These are phyloP conservation scores for Cryptosporidium ubiquitum DNA, from an alignment of 169 alveolate genomes.

Conservation along the genomic window DNA sequence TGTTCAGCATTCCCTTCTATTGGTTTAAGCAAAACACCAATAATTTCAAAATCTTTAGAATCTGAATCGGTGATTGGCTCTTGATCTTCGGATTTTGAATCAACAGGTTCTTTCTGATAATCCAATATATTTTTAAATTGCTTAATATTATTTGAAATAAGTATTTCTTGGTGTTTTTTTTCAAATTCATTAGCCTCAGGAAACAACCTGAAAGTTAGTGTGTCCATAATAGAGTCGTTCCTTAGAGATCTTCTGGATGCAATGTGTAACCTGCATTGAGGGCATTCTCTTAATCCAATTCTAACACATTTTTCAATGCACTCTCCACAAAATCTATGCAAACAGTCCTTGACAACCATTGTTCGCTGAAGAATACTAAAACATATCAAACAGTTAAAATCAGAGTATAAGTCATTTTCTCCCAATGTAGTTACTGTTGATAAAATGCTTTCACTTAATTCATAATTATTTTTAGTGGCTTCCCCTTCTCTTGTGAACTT, in stretches of 20 bases:
- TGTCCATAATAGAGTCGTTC: slow-evolving; percentile 79
- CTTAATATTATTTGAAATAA: slow-evolving; percentile 20
- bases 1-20: not conserved
- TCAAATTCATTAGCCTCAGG: slow-evolving; percentile 76
- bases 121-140: not conserved
- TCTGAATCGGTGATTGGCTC: not conserved
- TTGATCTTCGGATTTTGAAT: not conserved
- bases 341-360: slow-evolving; percentile 82
- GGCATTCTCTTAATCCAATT: slow-evolving; percentile 83
- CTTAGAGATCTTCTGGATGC: slow-evolving; percentile 81
- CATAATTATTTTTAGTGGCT: not conserved
- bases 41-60: not conserved
- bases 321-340: slow-evolving; percentile 84
- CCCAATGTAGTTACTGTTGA: slow-evolving; percentile 42
- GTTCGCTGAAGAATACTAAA: slow-evolving; percentile 42
- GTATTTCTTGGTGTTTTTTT: slow-evolving; percentile 37
- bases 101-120: not conserved
- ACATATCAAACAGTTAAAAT: slow-evolving; percentile 59
- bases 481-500: slow-evolving; percentile 16
- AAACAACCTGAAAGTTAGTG: slow-evolving; percentile 77
- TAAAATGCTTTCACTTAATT: slow-evolving; percentile 27
- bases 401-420: slow-evolving; percentile 65
- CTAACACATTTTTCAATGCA: slow-evolving; percentile 86
- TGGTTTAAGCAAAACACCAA: slow-evolving; percentile 33
- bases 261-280: slow-evolving; percentile 84